A percentile compares a stretch with the other conserved stretches of the same genome.
Conservation (phyloP, 345 rosid genomes). For the Limnanthes douglasii region DNA sequence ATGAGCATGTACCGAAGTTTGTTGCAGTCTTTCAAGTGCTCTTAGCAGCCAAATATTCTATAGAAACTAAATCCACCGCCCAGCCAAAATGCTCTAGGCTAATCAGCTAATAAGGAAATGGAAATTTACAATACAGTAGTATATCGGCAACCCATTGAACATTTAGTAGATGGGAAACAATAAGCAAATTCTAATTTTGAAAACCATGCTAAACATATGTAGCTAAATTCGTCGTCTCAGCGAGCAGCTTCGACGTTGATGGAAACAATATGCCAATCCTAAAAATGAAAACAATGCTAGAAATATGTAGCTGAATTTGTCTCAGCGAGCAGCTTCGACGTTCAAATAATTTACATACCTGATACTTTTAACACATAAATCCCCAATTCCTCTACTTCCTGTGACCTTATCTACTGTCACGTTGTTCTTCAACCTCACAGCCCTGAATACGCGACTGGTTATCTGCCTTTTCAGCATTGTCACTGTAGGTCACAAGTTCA, state of each 20-base stretch:
- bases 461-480: slow-evolving; percentile 7
- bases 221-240: background rate
- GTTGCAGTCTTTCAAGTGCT: no score
- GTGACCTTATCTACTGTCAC: background rate
- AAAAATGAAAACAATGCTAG: background rate
- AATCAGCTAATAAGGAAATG: no score
- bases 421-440: background rate
- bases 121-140: no score
- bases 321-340: background rate
- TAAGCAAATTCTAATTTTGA: no score
- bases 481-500: slow-evolving; percentile 11
- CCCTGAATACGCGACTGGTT: slow-evolving; percentile 7
- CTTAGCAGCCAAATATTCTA: no score
- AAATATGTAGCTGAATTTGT: background rate
- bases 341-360: background rate
- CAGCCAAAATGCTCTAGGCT: no score
- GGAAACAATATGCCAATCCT: slow-evolving; percentile 6
- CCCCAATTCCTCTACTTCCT: background rate
- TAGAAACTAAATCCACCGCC: no score
- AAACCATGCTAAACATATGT: background rate
- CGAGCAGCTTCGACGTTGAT: slow-evolving; percentile 18
- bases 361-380: background rate
- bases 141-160: no score
- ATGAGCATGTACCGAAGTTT: no score
- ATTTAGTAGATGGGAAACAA: no score